phyloP scores from a whole-genome alignment of 805 yeast genomes.

The Pichia scutulata region DNA sequence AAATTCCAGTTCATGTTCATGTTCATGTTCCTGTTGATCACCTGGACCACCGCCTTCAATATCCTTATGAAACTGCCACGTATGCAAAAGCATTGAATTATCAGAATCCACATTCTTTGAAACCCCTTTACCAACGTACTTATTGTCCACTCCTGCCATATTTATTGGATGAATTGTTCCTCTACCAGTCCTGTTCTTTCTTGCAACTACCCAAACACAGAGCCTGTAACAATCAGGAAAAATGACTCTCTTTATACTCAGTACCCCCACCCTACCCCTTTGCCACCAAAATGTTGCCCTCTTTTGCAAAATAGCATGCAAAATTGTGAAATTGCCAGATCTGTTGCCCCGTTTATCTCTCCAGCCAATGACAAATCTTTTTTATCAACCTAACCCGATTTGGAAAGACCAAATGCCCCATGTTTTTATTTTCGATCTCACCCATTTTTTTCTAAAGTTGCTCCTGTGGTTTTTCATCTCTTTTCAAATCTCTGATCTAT shows the following conservation, averaged over 20 bases:
- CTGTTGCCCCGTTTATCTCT: background rate
- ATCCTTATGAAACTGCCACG: background rate
- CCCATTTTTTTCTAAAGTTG: no score
- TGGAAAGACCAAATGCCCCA: slow-evolving; percentile 1
- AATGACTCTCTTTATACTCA: background rate
- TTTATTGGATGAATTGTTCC: background rate
- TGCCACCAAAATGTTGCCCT: background rate
- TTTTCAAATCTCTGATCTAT: no score
- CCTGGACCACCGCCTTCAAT: background rate
- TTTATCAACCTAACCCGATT: slow-evolving; percentile 4
- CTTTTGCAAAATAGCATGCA: background rate
- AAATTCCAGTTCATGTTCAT: no score
- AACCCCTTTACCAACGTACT: background rate
- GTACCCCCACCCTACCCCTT: background rate
- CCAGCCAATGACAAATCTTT: background rate
- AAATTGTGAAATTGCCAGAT: background rate
- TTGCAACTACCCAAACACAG: background rate
- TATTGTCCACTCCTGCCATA: background rate
- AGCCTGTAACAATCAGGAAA: no score
- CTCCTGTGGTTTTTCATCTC: background rate
- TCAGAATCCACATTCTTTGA: background rate
- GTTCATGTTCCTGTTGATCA: background rate
- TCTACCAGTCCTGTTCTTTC: background rate
- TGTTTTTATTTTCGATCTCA: no score
- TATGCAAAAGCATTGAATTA: background rate